Evolutionary conservation across 2,329 filamentous ascomycete genomes (phyloP), one percentile per base, ranked within the genome.

Genomic region (Diaporthe citri): DNA sequence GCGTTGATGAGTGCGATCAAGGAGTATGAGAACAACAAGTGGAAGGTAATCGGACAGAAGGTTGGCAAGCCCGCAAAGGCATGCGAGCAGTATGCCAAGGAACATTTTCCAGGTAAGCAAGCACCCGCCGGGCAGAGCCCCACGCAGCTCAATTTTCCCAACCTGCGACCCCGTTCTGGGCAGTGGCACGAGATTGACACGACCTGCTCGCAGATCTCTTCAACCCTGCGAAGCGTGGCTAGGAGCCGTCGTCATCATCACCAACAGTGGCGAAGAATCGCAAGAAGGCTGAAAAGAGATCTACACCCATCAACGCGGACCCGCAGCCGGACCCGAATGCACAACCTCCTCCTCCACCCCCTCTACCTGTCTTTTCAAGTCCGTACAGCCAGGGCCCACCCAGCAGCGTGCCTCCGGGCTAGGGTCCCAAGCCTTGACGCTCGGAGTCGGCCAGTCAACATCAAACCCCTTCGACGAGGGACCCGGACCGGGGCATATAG

Each of bases 11-110:
- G 94, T 78, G 97, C 97, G 41, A 99, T 99, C 86, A 98, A 98
- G 86, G 97, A 99, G 83, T 98, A 98, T 85, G 97, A 99, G 83
- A 93, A 95, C 82, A 98, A 97, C 84, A 98, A 98, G 84, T 99
- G 97, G 97, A 98, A 98, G 86, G 92, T 93, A 36, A 98, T 98
- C 82, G 97, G 97, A 48, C 93, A 95, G 83, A 98, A 98, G 85
- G 95, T 99, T 79, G 95, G 96, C 81, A 99, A 99, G 86, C 97
- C 97, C 66, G 97, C 97, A 79, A 99, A 99, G 92, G 88, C 88
- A 36, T 90, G 88, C 77, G 88, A 90, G 78, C 96, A 98, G 85
- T 98, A 98, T 84, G 96, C 96, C 74, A 98, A 98, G 85, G 96
- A 98, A 84, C 94, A 98, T 85, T 97, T 97, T 81, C 90, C 91